Evolutionary conservation across 805 yeast species (phyloP).

Genomic region (Candida arabinofermentans): DNA sequence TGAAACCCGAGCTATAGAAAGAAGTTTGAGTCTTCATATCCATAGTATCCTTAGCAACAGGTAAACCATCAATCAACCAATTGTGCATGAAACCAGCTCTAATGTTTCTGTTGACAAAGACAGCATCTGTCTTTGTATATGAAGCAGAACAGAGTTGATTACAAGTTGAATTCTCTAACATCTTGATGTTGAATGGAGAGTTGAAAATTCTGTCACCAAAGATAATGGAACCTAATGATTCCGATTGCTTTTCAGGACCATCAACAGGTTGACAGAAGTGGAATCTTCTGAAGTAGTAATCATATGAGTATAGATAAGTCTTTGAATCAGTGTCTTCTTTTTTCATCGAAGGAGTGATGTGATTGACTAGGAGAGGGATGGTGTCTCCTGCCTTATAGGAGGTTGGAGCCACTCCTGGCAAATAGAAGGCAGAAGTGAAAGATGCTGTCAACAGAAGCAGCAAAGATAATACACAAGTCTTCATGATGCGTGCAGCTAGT

Average conservation of each 20-base stretch:
- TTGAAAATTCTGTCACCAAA: conserved; percentile 95
- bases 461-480: neutral
- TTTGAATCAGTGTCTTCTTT: conserved; percentile 40
- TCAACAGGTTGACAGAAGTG: conserved; percentile 77
- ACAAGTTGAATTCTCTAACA: conserved; percentile 74
- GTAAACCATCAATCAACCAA: conserved; percentile 94
- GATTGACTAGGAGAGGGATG: conserved; percentile 82
- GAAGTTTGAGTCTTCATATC: conserved; percentile 57
- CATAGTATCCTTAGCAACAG: conserved; percentile 66
- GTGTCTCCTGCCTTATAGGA: conserved; percentile 70
- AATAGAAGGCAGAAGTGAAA: conserved; percentile 59
- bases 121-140: conserved; percentile 63
- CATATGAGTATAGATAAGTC: conserved; percentile 67
- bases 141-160: conserved; percentile 55
- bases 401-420: conserved; percentile 96
- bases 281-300: conserved; percentile 78
- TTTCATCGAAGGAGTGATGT: conserved; percentile 72
- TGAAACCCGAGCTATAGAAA: conserved; percentile 79
- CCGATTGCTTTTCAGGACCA: conserved; percentile 71
- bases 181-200: conserved; percentile 79
- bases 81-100: conserved; percentile 82
- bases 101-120: conserved; percentile 74
- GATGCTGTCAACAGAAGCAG: conserved; percentile 7
- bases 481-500: too few species aligned
- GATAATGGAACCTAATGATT: conserved; percentile 85